phyloP scores from a whole-genome alignment of 108 stramenopile species.

The Nitzschia palea region DNA sequence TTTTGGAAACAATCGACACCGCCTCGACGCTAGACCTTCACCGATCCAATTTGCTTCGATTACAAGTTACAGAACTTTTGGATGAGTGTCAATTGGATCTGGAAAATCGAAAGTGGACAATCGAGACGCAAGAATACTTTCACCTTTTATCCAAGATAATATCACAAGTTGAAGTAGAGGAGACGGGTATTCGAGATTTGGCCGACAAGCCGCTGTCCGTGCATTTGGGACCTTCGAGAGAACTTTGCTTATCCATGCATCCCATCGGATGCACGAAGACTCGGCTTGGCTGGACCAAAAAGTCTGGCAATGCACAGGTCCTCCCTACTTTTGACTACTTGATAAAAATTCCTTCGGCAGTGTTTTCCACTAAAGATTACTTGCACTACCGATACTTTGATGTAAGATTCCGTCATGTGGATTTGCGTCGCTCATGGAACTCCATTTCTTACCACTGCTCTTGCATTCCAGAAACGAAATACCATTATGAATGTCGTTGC shows the following conservation, averaged over 20 bases:
- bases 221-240: not conserved
- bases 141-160: constrained; percentile 25
- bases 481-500: constrained; percentile 59
- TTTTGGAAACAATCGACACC: constrained; percentile 46
- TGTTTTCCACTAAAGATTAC: constrained; percentile 74
- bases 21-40: constrained; percentile 50
- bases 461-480: constrained; percentile 66
- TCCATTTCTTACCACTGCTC: not conserved
- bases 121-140: constrained; percentile 47
- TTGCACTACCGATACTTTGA: constrained; percentile 74
- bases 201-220: constrained; percentile 60
- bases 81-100: constrained; percentile 55
- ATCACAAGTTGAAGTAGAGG: not conserved
- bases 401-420: constrained; percentile 43
- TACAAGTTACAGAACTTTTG: constrained; percentile 66
- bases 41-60: constrained; percentile 68
- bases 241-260: constrained; percentile 6
- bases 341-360: constrained; percentile 45
- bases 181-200: constrained; percentile 34
- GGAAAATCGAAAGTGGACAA: constrained; percentile 42
- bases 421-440: not conserved
- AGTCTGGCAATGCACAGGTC: constrained; percentile 67
- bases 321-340: constrained; percentile 70
- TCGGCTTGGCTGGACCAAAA: constrained; percentile 54
- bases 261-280: constrained; percentile 30